Evolutionary conservation across 2,329 filamentous ascomycete species (phyloP).

Genomic region (Colletotrichum magnum): DNA sequence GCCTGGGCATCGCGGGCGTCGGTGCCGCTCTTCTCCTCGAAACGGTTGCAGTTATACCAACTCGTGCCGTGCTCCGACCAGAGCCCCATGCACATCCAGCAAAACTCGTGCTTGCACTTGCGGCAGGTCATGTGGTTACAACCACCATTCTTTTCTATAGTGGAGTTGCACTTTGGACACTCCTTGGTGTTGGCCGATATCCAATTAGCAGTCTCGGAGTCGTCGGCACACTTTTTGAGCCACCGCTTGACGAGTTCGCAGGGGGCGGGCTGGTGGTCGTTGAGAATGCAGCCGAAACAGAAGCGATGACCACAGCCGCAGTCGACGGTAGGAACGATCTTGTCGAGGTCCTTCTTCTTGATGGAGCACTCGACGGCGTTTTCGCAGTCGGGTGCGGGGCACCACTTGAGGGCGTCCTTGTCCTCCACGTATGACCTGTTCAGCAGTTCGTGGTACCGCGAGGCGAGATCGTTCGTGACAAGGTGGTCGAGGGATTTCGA

Average conservation of each 20-base stretch:
- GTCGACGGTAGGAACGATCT: constrained; percentile 89
- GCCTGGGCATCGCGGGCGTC: constrained; percentile 95
- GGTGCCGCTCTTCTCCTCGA: constrained; percentile 93
- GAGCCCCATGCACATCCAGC: constrained; percentile 99
- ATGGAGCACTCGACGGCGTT: constrained; percentile 92
- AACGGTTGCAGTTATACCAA: constrained; percentile 99
- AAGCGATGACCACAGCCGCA: constrained; percentile 90
- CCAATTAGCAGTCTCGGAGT: constrained; percentile 99
- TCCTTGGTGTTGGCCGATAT: constrained; percentile 99
- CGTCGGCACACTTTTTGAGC: constrained; percentile 98
- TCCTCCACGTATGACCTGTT: constrained; percentile 98
- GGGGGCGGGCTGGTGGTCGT: constrained; percentile 93
- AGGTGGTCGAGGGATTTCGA: constrained; percentile 88
- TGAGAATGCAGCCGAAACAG: constrained; percentile 93
- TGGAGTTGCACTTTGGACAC: constrained; percentile 95
- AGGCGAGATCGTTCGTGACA: constrained; percentile 68
- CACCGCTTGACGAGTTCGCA: constrained; percentile 93
- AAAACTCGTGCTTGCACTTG: constrained; percentile 97
- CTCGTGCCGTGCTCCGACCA: constrained; percentile 99
- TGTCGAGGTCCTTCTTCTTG: constrained; percentile 88
- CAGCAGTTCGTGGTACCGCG: constrained; percentile 85
- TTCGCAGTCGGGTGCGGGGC: constrained; percentile 95
- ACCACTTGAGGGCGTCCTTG: constrained; percentile 96
- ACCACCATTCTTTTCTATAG: constrained; percentile 98
- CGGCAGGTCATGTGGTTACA: constrained; percentile 99